Percentiles rank a stretch among this genome's conserved stretches.
Evolutionary conservation across 2,329 filamentous ascomycete species (phyloP).

Genomic region (Thyridium curvatum): DNA sequence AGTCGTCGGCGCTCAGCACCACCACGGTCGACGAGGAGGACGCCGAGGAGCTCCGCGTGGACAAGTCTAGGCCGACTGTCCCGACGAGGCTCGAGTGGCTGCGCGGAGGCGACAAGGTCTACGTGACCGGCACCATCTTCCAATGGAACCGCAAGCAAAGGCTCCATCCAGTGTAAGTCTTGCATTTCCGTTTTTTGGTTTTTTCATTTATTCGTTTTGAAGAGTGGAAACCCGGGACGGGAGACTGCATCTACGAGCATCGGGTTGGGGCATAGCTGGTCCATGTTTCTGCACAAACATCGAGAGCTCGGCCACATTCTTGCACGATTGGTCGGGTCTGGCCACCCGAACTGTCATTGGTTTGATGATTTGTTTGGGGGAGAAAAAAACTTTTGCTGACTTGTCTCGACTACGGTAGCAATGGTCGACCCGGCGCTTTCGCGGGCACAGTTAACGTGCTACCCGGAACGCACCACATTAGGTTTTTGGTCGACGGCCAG

Average conservation of each 20-base stretch:
- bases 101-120: conserved; percentile 78
- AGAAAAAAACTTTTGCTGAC: too few relatives aligned
- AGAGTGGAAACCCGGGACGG: conserved; percentile 2
- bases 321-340: too few relatives aligned
- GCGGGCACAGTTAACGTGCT: conserved; percentile 76
- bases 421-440: conserved; percentile 57
- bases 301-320: too few relatives aligned
- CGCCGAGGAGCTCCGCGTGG: conserved; percentile 68
- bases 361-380: too few relatives aligned
- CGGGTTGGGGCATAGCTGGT: too few relatives aligned
- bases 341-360: too few relatives aligned
- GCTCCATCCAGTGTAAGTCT: conserved; percentile 79
- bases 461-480: conserved; percentile 92
- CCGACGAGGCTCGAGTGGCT: conserved; percentile 84
- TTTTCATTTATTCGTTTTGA: conserved; percentile 1
- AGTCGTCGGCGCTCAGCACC: conserved; percentile 54
- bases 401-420: conserved; percentile 25
- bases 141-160: conserved; percentile 95
- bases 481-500: conserved; percentile 89
- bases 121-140: conserved; percentile 95
- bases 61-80: conserved; percentile 71
- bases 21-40: conserved; percentile 70
- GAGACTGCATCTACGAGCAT: too few relatives aligned
- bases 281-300: too few relatives aligned
- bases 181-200: background rate